These are phyloP conservation scores for Lyophyllum atratum DNA, from an alignment of 768 basidiomycete species.

Conservation along the genomic window DNA sequence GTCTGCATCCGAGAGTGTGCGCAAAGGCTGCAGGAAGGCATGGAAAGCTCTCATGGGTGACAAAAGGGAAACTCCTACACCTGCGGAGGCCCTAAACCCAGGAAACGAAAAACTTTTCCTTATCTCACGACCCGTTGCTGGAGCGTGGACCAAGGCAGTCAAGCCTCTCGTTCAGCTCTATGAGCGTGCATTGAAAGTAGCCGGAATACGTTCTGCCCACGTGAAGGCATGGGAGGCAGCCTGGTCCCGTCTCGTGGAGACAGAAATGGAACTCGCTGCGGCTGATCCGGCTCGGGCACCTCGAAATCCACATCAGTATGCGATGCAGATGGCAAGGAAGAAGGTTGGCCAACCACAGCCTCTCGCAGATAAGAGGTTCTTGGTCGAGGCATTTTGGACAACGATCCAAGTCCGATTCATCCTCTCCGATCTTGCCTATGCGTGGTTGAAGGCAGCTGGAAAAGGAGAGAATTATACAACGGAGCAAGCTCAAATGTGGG, in stretches of 20 bases:
- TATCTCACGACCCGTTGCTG: slow-evolving; percentile 31
- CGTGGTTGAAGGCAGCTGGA: slow-evolving; percentile 37
- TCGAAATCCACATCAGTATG: slow-evolving; percentile 44
- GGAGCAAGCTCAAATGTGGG: slow-evolving; percentile 46
- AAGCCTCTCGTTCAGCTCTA: slow-evolving; percentile 41
- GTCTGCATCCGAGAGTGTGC: slow-evolving; percentile 15
- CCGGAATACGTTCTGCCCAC: slow-evolving; percentile 55
- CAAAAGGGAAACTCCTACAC: slow-evolving; percentile 5
- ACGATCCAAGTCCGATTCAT: slow-evolving; percentile 55
- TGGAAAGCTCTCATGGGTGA: slow-evolving; percentile 11
- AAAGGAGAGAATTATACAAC: slow-evolving; percentile 17
- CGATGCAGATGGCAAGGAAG: slow-evolving; percentile 51
- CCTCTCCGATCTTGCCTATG: slow-evolving; percentile 44
- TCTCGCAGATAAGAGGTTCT: slow-evolving; percentile 57
- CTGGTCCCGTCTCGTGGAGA: slow-evolving; percentile 49
- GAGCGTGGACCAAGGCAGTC: slow-evolving; percentile 41
- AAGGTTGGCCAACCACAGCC: slow-evolving; percentile 60
- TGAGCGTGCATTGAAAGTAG: slow-evolving; percentile 36
- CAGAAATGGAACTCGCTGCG: slow-evolving; percentile 40
- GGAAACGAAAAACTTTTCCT: slow-evolving; percentile 18
- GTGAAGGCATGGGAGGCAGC: slow-evolving; percentile 62
- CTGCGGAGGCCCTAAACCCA: slow-evolving; percentile 13
- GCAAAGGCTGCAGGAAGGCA: slow-evolving; percentile 9
- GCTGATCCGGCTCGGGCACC: slow-evolving; percentile 37
- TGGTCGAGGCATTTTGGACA: slow-evolving; percentile 61